Base-by-base conservation (phyloP, 1,139 yeast species). In the Candida tropicalis region DNA sequence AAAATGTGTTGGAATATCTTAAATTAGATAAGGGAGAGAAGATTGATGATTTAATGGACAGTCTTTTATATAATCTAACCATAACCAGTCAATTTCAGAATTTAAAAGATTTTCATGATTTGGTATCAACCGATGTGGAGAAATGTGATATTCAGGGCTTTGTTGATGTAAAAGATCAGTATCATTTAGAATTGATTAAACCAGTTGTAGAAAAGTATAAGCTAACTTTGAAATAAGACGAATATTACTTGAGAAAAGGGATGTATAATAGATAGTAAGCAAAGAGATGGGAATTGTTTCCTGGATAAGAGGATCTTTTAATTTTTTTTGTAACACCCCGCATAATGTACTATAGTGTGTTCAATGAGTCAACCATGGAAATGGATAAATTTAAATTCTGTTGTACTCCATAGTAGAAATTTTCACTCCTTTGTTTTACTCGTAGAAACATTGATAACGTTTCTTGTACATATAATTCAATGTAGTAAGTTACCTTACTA, bases 11-110 rank as follows among this genome's bases (percentile, higher is more conserved):
- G 37, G 43, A 38, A 17, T 54, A 39, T 39, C 38, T 51, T 17
- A 39, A 35, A 2, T 24, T 50, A 15, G 35, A 45, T 12, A 38
- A 47, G 17, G 47, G 49, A 5, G 56, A 57, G n/a, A 63, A 72
- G 50, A 46, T 64, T 12, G 77, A 72, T 50, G 77, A 72, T 53
- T 60, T 72, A 51, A 56, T 70, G 11, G 77, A 72, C 48, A 61
- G 72, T 16, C 55, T 68, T 13, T 51, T 72, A 28, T 72, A 72
- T 46, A 66, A 60, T 41, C 41, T 68, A 27, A 66, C 66, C n/a
- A 54, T 62, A 2, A 52, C 62, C 16, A 52, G 58, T 24, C 58
- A 60, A 35, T 42, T 62, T n/a, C 45, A 45, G 12, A 60, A 63
- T 44, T 57, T 44, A 18, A n/a, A 13, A 3, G 43, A 44, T 1